Percentiles rank a stretch among this genome's conserved stretches.
Evolutionary conservation across 140 eudicot genomes (phyloP).

Genomic region (Anethum foeniculum): DNA sequence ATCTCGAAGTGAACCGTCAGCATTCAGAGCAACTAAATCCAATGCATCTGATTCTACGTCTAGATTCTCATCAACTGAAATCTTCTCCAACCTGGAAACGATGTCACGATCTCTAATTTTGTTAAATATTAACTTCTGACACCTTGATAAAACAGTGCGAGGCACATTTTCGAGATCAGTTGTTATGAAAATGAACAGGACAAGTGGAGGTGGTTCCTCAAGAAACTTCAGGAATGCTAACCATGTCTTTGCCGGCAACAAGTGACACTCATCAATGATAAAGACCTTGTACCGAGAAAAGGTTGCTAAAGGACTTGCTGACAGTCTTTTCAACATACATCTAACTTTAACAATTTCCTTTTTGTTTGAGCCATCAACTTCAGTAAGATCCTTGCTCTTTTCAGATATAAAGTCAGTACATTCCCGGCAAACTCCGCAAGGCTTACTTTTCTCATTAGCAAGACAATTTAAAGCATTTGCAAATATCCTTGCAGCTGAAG

Average conservation of each 20-base stretch:
- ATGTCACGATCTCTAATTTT: slow-evolving; percentile 64
- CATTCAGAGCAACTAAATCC: slow-evolving; percentile 72
- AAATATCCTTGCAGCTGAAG: slow-evolving; percentile 67
- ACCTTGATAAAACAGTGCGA: slow-evolving; percentile 61
- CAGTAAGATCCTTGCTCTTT: slow-evolving; percentile 48
- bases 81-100: slow-evolving; percentile 55
- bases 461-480: slow-evolving; percentile 83
- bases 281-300: slow-evolving; percentile 45
- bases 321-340: slow-evolving; percentile 45
- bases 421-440: slow-evolving; percentile 80
- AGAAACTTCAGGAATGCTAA: slow-evolving; percentile 63
- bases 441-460: slow-evolving; percentile 61
- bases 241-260: slow-evolving; percentile 80
- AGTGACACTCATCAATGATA: slow-evolving; percentile 76
- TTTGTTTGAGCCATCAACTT: slow-evolving; percentile 67
- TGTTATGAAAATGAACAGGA: slow-evolving; percentile 70
- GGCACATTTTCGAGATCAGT: slow-evolving; percentile 87
- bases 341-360: slow-evolving; percentile 52
- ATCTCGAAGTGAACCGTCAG: slow-evolving; percentile 90
- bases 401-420: slow-evolving; percentile 66
- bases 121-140: slow-evolving; percentile 70
- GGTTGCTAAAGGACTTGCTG: slow-evolving; percentile 34
- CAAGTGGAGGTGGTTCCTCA: slow-evolving; percentile 58
- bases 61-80: slow-evolving; percentile 59
- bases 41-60: slow-evolving; percentile 76